Evolutionary conservation across 495 filamentous ascomycete genomes (phyloP).

Genomic region (Aspergillus asperescens): DNA sequence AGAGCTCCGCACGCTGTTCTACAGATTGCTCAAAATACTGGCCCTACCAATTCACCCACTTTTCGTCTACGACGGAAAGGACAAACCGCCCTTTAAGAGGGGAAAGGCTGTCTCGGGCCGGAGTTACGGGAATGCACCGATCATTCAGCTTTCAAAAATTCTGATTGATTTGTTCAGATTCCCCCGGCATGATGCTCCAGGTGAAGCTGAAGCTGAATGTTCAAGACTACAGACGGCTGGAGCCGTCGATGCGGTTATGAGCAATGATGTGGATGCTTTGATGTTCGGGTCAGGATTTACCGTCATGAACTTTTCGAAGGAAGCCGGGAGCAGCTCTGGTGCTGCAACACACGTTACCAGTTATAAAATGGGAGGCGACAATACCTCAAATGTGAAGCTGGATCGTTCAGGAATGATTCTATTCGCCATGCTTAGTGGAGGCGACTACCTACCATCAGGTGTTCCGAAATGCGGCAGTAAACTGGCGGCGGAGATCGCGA

Average conservation of each 20-base stretch:
- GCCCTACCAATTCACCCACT: conserved; percentile 76
- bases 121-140: conserved; percentile 43
- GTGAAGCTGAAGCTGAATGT: conserved; percentile 96
- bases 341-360: conserved; percentile 82
- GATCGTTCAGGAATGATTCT: conserved; percentile 88
- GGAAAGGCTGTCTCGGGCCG: conserved; percentile 46
- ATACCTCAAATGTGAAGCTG: conserved; percentile 47
- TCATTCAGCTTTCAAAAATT: conserved; percentile 62
- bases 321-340: conserved; percentile 55
- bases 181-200: conserved; percentile 78
- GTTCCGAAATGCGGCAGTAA: conserved; percentile 84
- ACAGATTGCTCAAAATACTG: conserved; percentile 79
- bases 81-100: conserved; percentile 88
- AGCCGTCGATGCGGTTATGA: conserved; percentile 90
- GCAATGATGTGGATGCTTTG: conserved; percentile 94
- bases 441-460: conserved; percentile 89
- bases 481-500: conserved; percentile 81
- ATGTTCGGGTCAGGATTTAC: conserved; percentile 89
- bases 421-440: conserved; percentile 91
- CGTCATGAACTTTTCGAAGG: conserved; percentile 78
- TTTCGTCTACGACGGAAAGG: conserved; percentile 91
- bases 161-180: conserved; percentile 83
- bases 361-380: conserved; percentile 52
- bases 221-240: conserved; percentile 77
- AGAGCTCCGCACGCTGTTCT: conserved; percentile 87